Evolutionary conservation across 1,139 yeast species (phyloP).

Genomic region (Magnusiomyces tetraspermus): DNA sequence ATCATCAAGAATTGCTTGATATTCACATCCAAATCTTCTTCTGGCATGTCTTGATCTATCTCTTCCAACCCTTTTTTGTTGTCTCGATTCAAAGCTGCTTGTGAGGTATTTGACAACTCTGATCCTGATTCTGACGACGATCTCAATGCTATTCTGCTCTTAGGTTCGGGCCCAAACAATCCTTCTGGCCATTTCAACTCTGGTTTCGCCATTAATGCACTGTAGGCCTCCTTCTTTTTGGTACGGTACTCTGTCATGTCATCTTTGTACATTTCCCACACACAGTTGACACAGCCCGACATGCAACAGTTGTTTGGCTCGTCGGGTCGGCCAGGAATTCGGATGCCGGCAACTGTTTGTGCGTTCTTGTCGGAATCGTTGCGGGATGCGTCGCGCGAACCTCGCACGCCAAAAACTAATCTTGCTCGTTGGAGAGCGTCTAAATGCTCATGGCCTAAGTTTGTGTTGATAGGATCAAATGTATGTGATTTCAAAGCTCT

Average conservation of each 20-base stretch:
- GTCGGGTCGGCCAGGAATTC: constrained; percentile 68
- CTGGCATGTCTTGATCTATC: constrained; percentile 35
- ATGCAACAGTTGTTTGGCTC: constrained; percentile 96
- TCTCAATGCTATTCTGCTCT: not conserved
- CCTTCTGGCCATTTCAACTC: constrained; percentile 10
- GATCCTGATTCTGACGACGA: constrained; percentile 7
- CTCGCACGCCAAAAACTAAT: constrained; percentile 34
- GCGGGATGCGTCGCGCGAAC: constrained; percentile 31
- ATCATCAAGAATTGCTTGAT: constrained; percentile 76
- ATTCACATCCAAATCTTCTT: constrained; percentile 67
- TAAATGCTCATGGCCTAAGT: constrained; percentile 20
- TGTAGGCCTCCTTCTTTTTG: constrained; percentile 6
- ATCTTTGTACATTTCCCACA: constrained; percentile 87
- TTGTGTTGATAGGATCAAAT: constrained; percentile 10
- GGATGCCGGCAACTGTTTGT: constrained; percentile 52
- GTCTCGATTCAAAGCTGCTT: not conserved
- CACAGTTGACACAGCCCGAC: constrained; percentile 96
- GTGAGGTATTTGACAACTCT: too few relatives aligned
- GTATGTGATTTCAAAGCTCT: constrained; percentile 12
- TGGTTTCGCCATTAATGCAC: constrained; percentile 4
- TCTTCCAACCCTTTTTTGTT: not conserved
- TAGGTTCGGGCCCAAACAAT: constrained; percentile 13
- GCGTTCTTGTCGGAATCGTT: constrained; percentile 25
- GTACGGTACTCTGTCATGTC: constrained; percentile 76
- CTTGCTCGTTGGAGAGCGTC: constrained; percentile 16